Conservation (phyloP, 2,329 filamentous ascomycete genomes). For the Diaporthe capsici region DNA sequence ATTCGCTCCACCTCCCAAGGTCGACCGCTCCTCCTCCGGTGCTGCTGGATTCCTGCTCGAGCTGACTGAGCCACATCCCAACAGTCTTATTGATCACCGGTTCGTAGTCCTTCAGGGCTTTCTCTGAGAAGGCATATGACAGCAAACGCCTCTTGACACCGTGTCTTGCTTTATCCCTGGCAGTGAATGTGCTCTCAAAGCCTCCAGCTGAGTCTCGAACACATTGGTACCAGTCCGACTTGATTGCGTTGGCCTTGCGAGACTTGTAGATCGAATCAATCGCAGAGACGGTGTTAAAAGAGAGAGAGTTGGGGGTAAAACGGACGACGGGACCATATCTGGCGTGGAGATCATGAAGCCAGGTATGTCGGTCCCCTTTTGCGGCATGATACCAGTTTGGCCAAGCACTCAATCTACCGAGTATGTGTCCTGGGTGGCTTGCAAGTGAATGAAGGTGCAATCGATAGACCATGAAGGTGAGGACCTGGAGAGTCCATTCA, state of each 20-base stretch:
- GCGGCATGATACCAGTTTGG: constrained; percentile 3
- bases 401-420: constrained; percentile 6
- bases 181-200: constrained; percentile 8
- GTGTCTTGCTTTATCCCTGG: neutral
- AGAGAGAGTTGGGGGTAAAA: neutral
- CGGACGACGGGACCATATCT: constrained; percentile 17
- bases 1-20: constrained; percentile 10
- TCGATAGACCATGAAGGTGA: neutral
- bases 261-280: neutral
- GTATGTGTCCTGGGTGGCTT: neutral
- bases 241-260: neutral
- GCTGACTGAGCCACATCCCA: neutral
- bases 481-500: neutral
- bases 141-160: constrained; percentile 10
- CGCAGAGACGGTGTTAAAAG: neutral
- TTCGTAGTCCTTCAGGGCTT: constrained; percentile 5
- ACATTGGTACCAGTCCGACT: constrained; percentile 15
- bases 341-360: neutral
- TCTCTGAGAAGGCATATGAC: constrained; percentile 6
- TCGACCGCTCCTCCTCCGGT: constrained; percentile 1
- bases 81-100: neutral
- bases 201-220: constrained; percentile 6
- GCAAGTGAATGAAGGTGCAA: constrained; percentile 5
- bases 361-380: constrained; percentile 6
- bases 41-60: neutral